Conservation (phyloP, 768 basidiomycete genomes). For the Antrodiella citrinella region DNA sequence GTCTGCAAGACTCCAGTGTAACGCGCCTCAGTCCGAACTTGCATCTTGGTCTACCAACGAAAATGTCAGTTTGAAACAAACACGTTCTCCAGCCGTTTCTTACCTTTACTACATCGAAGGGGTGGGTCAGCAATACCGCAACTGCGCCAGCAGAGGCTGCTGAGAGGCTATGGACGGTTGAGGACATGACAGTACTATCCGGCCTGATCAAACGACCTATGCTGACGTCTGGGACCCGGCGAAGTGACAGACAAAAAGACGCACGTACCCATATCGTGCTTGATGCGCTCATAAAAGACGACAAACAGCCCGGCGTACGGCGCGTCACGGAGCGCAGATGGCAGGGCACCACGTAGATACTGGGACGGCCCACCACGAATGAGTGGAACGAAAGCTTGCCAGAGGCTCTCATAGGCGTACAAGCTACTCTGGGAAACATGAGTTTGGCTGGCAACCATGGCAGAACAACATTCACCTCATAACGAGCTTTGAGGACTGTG, state of each 20-base stretch:
- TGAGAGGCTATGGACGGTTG: conserved; percentile 50
- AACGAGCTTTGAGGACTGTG: conserved; percentile 86
- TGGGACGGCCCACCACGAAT: conserved; percentile 69
- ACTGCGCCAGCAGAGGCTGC: conserved; percentile 79
- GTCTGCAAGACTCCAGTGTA: conserved; percentile 71
- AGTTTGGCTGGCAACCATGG: too few relatives aligned
- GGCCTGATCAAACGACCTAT: conserved; percentile 29
- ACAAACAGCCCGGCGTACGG: conserved; percentile 91
- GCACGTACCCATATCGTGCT: conserved; percentile 55
- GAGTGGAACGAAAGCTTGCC: conserved; percentile 50
- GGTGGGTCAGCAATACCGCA: conserved; percentile 82
- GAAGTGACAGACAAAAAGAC: not conserved
- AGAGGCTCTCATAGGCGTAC: conserved; percentile 59
- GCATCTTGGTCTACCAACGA: conserved; percentile 70
- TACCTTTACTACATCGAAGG: conserved; percentile 93
- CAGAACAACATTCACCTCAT: too few relatives aligned
- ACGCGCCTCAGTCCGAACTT: conserved; percentile 71
- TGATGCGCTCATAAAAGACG: conserved; percentile 81
- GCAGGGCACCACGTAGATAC: conserved; percentile 76
- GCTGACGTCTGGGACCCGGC: not conserved
- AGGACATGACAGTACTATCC: conserved; percentile 36
- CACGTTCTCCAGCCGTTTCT: not conserved
- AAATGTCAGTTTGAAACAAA: not conserved
- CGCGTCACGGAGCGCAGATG: conserved; percentile 88
- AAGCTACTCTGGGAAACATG: conserved; percentile 79